Evolutionary conservation across 768 basidiomycete genomes (phyloP), one percentile per base, ranked within the genome.

Genomic region (Baorangia bicolor): DNA sequence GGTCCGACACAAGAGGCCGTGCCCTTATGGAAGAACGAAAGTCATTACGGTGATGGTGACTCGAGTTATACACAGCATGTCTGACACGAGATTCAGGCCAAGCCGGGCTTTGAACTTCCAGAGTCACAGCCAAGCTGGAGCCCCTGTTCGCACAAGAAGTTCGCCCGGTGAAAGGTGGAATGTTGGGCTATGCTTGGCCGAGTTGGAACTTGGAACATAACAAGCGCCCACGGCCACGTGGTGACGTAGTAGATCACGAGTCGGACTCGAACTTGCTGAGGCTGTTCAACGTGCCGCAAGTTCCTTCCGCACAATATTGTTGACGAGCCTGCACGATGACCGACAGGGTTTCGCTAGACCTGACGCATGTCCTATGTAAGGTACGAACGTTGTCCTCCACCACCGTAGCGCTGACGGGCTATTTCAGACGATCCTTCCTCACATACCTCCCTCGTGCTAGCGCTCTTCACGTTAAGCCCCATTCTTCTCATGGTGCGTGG

Each of bases 361-460:
- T 88, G 20, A 88, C 87, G 2, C 84, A 87, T 66, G 84, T 88
- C 54, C 68, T 86, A 33, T 88, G 86, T 87, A 59, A 60, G 82
- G 61, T 30, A 0, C 10, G 11, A 9, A 7, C 21, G 4, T 12
- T 3, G 21, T 40, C 39, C 2, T 27, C 31, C 1, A 23, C 41
- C 30, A 51, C 37, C 54, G 3, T 35, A 23, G 39, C 33, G 42
- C 61, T 55, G 53, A 53, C 44, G 40, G 2, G 30, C 34, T 30
- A 28, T 38, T 62, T 7, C 56, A 89, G 87, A 89, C 62, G 80
- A 89, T 68, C 80, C 83, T 47, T 76, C 77, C 30, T 88, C 87
- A 5, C 59, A 76, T 9, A 68, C 82, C 45, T 86, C 86, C 0
- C 64, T 86, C 25, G 74, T 68, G 8, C 69, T 88, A 49, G 87